Evolutionary conservation across 140 eudicot species (phyloP).

Genomic region (Senecio squalidus): DNA sequence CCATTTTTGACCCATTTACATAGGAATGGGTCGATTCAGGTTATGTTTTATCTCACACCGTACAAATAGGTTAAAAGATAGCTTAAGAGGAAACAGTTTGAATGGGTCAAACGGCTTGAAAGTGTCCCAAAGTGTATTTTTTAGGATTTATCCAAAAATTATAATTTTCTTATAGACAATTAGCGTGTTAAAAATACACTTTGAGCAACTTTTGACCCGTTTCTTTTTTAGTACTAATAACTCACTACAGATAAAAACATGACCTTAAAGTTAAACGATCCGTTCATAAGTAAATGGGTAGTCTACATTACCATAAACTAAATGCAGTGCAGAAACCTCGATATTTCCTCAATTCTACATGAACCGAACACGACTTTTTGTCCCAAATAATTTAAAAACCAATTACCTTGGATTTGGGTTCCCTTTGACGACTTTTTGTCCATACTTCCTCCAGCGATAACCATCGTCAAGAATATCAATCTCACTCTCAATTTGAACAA

Average conservation of each 20-base stretch:
- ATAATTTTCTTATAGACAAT: not conserved
- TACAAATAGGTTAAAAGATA: not conserved
- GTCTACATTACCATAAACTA: not conserved
- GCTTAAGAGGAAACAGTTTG: not conserved
- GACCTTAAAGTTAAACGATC: no score
- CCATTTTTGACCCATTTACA: not conserved
- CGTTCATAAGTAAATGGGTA: not conserved
- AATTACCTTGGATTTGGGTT: conserved; percentile 81
- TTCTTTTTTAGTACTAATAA: no score
- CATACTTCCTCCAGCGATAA: conserved; percentile 83
- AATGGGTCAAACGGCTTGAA: not conserved
- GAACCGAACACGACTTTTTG: not conserved
- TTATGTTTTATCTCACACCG: conserved; percentile 3
- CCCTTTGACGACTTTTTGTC: conserved; percentile 81
- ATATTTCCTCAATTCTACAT: not conserved
- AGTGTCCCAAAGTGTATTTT: not conserved
- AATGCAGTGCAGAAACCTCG: not conserved
- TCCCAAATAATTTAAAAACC: not conserved
- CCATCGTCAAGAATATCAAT: conserved; percentile 79
- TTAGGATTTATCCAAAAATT: no score
- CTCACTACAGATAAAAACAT: no score
- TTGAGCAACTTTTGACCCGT: not conserved
- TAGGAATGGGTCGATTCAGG: not conserved
- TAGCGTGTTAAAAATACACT: not conserved
- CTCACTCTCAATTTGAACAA: conserved; percentile 64